Evolutionary conservation across 1,284 basidiomycete species (phyloP), one percentile per base, ranked within the genome.

Genomic region (Fomitopsis palustris): DNA sequence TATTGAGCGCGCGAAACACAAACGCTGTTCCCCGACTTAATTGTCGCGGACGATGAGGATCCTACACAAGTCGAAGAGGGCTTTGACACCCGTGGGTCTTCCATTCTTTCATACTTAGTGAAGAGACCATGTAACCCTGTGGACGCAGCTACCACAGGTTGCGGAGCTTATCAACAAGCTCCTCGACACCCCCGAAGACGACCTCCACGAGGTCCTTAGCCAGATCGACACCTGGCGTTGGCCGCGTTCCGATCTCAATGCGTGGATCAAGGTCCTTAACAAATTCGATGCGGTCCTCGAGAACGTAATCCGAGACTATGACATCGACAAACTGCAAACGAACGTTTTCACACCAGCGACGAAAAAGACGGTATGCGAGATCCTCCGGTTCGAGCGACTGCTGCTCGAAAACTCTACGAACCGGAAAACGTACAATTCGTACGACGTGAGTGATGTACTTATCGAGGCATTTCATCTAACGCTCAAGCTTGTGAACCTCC

Each of bases 381-480:
- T 99, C 63, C 82, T 99, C 60, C 82, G 87, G 65, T 96, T 99
- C 67, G 87, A 95, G 74, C 84, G 93, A 57, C 78, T 99, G 49
- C 78, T 99, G 55, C 79, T 99, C 69, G 97, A 99, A 77, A 98
- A 98, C 74, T 97, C 96, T 60, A 99, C 96, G 52, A 99, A 97
- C 72, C 83, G 97, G 70, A 99, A 98, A 80, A 91, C 96, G 61
- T 99, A 93, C 77, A 89, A 87, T 62, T 98, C 95, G 3, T 99
- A 98, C 74, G 97, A 99, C 74, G 96, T 97, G 75, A 76, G 93
- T 77, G 23, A 37, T 35, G 54, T 63, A 58, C n/a, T n/a, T n/a
- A 52, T 39, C 57, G 17, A 43, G 47, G 52, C 17, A 56, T 57
- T 49, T 56, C 66, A 43, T 66, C 41, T 54, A 25, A 8, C 61